Conservation (phyloP, 2,329 filamentous ascomycete genomes). For the Paracamarosporium sp. region DNA sequence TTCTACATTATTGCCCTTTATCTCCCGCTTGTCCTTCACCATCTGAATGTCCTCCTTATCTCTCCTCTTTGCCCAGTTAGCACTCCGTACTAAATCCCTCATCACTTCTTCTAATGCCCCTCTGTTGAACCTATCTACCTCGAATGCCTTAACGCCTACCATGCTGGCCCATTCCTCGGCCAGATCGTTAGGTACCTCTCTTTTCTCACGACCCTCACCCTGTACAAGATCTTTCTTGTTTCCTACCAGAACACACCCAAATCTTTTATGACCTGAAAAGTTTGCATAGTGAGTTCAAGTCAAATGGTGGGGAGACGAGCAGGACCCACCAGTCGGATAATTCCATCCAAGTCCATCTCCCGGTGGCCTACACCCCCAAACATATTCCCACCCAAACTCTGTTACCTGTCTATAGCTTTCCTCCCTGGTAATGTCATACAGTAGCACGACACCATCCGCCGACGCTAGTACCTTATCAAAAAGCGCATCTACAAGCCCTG, state of each 20-base stretch:
- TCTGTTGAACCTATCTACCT: constrained; percentile 12
- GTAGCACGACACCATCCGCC: constrained; percentile 31
- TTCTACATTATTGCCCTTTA: background rate
- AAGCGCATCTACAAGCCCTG: constrained; percentile 5
- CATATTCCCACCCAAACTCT: constrained; percentile 21
- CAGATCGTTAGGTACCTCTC: constrained; percentile 13
- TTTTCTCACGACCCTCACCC: background rate
- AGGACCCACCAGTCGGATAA: background rate
- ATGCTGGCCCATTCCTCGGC: constrained; percentile 18
- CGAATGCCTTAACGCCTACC: constrained; percentile 13
- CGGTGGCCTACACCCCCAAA: constrained; percentile 17
- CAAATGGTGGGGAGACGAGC: background rate
- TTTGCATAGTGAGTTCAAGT: no score
- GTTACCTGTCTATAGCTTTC: constrained; percentile 30
- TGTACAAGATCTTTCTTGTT: constrained; percentile 19
- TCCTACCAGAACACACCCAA: constrained; percentile 24
- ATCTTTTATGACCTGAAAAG: constrained; percentile 5
- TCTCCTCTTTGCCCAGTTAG: constrained; percentile 10
- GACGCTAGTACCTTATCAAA: constrained; percentile 14
- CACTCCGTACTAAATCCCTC: constrained; percentile 11
- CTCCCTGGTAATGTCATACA: constrained; percentile 35
- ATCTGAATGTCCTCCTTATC: background rate
- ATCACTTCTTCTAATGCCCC: constrained; percentile 10
- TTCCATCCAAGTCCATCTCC: background rate
- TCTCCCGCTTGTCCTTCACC: background rate